Evolutionary conservation across 495 filamentous ascomycete species (phyloP).

Genomic region (Stereocaulon alpinum): DNA sequence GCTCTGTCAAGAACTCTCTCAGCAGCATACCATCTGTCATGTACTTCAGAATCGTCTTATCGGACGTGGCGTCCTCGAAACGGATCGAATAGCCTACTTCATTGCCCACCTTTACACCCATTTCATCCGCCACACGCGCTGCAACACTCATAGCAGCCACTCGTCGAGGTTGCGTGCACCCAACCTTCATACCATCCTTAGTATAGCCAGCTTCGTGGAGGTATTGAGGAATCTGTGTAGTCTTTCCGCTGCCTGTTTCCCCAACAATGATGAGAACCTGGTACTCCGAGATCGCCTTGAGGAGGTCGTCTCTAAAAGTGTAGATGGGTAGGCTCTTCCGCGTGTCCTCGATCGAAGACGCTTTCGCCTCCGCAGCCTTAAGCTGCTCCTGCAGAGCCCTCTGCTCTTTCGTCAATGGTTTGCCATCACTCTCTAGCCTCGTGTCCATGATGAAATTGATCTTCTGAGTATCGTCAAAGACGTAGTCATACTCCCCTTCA

Average conservation of each 20-base stretch:
- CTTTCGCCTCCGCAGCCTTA: constrained; percentile 78
- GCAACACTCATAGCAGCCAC: constrained; percentile 93
- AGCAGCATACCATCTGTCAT: constrained; percentile 98
- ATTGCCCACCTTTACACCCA: constrained; percentile 81
- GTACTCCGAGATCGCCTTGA: constrained; percentile 66
- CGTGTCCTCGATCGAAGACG: constrained; percentile 77
- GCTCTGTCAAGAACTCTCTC: constrained; percentile 83
- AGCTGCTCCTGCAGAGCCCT: constrained; percentile 65
- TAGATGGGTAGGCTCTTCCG: constrained; percentile 87
- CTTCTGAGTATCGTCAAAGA: constrained; percentile 80
- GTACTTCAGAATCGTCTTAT: constrained; percentile 91
- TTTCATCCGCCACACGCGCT: constrained; percentile 82
- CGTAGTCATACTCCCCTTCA: constrained; percentile 84
- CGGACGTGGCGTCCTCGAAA: constrained; percentile 87
- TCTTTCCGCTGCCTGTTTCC: constrained; percentile 86
- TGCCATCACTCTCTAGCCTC: constrained; percentile 54
- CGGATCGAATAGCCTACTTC: constrained; percentile 95
- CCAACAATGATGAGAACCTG: constrained; percentile 79
- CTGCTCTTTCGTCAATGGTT: constrained; percentile 68
- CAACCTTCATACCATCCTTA: constrained; percentile 49
- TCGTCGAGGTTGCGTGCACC: constrained; percentile 60
- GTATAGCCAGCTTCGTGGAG: constrained; percentile 87
- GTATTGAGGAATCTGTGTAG: constrained; percentile 81
- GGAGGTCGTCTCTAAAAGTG: constrained; percentile 61
- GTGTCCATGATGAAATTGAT: constrained; percentile 80